A percentile compares a stretch with the other conserved stretches of the same genome.
phyloP scores from a whole-genome alignment of 2,329 filamentous ascomycete genomes.

The Colletotrichum gigasporum region DNA sequence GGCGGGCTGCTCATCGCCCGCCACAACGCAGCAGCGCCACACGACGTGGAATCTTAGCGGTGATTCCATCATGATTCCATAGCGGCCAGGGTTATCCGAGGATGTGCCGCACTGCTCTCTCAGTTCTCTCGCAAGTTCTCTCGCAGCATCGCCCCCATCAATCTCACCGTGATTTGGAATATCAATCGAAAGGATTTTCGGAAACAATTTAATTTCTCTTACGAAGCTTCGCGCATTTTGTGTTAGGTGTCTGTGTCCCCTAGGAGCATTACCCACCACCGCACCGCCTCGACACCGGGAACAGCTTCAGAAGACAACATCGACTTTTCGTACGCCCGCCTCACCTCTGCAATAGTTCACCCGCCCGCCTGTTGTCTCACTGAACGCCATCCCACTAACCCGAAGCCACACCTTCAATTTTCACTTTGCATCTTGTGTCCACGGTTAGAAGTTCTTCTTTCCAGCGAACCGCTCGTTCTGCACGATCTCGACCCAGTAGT shows the following conservation, averaged over 20 bases:
- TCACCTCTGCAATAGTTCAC: not conserved
- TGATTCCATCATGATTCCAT: constrained; percentile 23
- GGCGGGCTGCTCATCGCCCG: constrained; percentile 5
- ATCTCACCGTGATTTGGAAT: not conserved
- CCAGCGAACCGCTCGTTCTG: constrained; percentile 78
- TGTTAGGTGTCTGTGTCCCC: not conserved
- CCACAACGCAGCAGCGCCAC: constrained; percentile 22
- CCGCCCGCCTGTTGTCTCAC: not conserved
- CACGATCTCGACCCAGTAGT: constrained; percentile 83
- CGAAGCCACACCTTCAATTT: not conserved
- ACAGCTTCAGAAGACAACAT: constrained; percentile 6
- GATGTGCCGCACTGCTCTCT: not conserved
- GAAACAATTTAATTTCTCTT: not conserved
- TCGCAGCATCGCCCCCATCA: not conserved
- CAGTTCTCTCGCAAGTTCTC: not conserved
- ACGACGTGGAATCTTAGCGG: constrained; percentile 11
- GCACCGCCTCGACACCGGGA: not conserved
- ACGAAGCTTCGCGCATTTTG: not conserved
- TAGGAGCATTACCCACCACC: not conserved
- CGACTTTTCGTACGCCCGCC: constrained; percentile 7
- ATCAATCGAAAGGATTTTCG: not conserved
- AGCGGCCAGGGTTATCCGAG: not conserved
- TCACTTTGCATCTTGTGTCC: not conserved
- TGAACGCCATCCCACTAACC: not conserved
- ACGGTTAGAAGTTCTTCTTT: constrained; percentile 60